These are phyloP conservation scores for Diutina mesorugosa DNA, from an alignment of 1,139 yeast species.

Conservation along the genomic window DNA sequence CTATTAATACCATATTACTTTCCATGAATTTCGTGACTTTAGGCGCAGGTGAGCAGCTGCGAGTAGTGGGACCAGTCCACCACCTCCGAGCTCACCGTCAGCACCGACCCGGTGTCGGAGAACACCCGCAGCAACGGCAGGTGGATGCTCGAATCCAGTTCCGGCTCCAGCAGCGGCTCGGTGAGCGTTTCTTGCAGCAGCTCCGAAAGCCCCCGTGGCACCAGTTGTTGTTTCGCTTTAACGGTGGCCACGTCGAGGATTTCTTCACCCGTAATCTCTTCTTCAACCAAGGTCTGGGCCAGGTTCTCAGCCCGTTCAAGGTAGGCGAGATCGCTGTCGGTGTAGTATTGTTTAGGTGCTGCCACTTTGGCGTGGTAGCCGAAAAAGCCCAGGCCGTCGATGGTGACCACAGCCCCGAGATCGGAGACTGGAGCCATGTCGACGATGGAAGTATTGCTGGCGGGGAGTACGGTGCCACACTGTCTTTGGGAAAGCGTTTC, in stretches of 20 bases:
- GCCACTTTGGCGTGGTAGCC: constrained; percentile 30
- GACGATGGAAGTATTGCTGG: constrained; percentile 38
- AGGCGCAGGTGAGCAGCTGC: background rate
- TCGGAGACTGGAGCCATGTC: constrained; percentile 25
- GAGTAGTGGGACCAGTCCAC: background rate
- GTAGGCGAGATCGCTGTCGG: background rate
- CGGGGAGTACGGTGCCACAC: constrained; percentile 51
- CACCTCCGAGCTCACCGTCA: background rate
- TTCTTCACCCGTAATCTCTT: background rate
- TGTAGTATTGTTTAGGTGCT: background rate
- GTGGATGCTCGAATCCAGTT: background rate
- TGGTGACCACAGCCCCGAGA: constrained; percentile 20
- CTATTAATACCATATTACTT: background rate
- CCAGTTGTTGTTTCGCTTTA: background rate
- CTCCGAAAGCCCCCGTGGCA: background rate
- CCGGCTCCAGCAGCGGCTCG: background rate
- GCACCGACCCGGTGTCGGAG: background rate
- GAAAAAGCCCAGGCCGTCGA: constrained; percentile 41
- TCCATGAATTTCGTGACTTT: background rate
- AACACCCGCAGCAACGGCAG: background rate
- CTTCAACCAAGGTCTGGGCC: background rate
- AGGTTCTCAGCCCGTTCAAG: background rate
- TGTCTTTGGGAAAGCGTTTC: constrained; percentile 28
- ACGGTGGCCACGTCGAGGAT: background rate
- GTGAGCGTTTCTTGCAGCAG: background rate